Evolutionary conservation across 305 asterid species (phyloP).

Genomic region (Solanum hybrid): DNA sequence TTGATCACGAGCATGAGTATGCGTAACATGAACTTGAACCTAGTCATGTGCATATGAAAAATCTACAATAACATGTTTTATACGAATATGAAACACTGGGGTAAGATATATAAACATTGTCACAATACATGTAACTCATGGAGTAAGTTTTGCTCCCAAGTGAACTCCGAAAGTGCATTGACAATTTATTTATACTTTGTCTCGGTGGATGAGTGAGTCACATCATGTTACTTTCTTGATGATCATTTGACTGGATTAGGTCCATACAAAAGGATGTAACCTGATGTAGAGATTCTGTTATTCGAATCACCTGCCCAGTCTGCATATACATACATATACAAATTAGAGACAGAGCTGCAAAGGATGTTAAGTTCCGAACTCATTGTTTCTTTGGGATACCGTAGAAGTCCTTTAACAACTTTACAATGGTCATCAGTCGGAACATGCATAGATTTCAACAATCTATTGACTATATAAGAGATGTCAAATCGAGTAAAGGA

Average conservation of each 20-base stretch:
- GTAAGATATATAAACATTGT: not conserved
- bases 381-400: not conserved
- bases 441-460: not conserved
- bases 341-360: not conserved
- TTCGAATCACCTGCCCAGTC: not conserved
- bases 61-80: not conserved
- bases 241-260: not conserved
- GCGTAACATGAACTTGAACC: not conserved
- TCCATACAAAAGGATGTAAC: not conserved
- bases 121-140: not conserved
- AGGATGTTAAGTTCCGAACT: not conserved
- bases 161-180: not conserved
- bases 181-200: not conserved
- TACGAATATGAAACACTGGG: not conserved
- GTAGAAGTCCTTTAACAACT: not conserved
- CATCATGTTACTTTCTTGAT: too few species aligned
- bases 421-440: not conserved
- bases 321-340: too few species aligned
- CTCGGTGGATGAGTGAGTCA: not conserved
- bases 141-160: not conserved
- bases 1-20: not conserved
- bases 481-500: not conserved
- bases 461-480: not conserved
- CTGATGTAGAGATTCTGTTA: not conserved
- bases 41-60: not conserved